Evolutionary conservation across 2,329 filamentous ascomycete species (phyloP).

Genomic region (Colletotrichum sp.): DNA sequence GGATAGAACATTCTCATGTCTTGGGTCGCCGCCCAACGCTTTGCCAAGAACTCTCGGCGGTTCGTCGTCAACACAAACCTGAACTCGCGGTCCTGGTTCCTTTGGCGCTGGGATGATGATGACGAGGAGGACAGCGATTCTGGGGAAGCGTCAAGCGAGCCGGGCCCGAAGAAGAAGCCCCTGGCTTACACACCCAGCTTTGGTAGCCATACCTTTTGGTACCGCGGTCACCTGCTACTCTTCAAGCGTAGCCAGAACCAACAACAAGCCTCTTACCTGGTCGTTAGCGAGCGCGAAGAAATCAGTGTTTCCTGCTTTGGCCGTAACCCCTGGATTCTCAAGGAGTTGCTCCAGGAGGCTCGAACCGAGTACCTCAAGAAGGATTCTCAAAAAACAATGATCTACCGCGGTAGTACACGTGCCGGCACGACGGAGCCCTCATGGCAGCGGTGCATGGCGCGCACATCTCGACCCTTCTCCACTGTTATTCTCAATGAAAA

Average conservation of each 20-base stretch:
- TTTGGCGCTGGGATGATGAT: slow-evolving; percentile 50
- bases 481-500: slow-evolving; percentile 69
- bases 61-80: slow-evolving; percentile 71
- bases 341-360: slow-evolving; percentile 66
- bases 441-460: slow-evolving; percentile 69
- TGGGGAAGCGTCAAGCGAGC: not conserved
- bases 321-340: slow-evolving; percentile 63
- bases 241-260: slow-evolving; percentile 59
- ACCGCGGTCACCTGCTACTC: slow-evolving; percentile 60
- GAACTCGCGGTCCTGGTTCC: slow-evolving; percentile 55
- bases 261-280: slow-evolving; percentile 43
- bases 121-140: slow-evolving; percentile 52
- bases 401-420: slow-evolving; percentile 62
- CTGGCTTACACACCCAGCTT: slow-evolving; percentile 70
- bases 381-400: slow-evolving; percentile 67
- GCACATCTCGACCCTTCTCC: slow-evolving; percentile 64
- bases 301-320: slow-evolving; percentile 67
- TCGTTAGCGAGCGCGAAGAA: slow-evolving; percentile 60
- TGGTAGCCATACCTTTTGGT: slow-evolving; percentile 74
- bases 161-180: slow-evolving; percentile 47
- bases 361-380: slow-evolving; percentile 59
- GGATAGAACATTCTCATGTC: slow-evolving; percentile 69
- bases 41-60: slow-evolving; percentile 62
- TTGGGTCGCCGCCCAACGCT: slow-evolving; percentile 69
- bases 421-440: slow-evolving; percentile 45